These are phyloP conservation scores for Dothiorella sarmentorum DNA, from an alignment of 2,329 filamentous ascomycete species.

Conservation along the genomic window DNA sequence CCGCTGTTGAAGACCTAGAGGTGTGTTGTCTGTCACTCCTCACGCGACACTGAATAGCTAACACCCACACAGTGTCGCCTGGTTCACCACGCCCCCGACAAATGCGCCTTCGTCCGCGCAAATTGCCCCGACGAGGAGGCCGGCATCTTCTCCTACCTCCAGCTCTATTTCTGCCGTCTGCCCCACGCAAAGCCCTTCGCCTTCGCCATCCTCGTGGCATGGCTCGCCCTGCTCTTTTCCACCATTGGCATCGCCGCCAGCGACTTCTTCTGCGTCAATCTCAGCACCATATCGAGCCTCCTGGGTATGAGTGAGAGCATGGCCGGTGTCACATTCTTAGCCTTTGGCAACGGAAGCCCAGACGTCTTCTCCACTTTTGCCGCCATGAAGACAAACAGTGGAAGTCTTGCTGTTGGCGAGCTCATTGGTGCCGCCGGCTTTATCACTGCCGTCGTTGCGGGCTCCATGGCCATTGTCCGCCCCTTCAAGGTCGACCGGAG, in stretches of 20 bases:
- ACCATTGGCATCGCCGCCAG: slow-evolving; percentile 97
- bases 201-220: slow-evolving; percentile 73
- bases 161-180: slow-evolving; percentile 84
- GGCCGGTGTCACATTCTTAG: slow-evolving; percentile 92
- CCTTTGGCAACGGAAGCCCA: slow-evolving; percentile 95
- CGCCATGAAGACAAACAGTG: slow-evolving; percentile 94
- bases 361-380: slow-evolving; percentile 99
- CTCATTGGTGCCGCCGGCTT: slow-evolving; percentile 92
- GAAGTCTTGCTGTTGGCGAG: slow-evolving; percentile 94
- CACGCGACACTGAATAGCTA: not conserved
- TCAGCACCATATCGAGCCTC: slow-evolving; percentile 85
- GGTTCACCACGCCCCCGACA: slow-evolving; percentile 72
- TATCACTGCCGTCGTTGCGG: slow-evolving; percentile 93
- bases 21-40: slow-evolving; percentile 21
- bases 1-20: slow-evolving; percentile 32
- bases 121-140: slow-evolving; percentile 89
- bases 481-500: slow-evolving; percentile 88
- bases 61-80: slow-evolving; percentile 57
- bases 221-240: slow-evolving; percentile 87
- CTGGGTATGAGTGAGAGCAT: slow-evolving; percentile 93
- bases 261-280: slow-evolving; percentile 96
- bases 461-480: slow-evolving; percentile 93
- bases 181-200: slow-evolving; percentile 66
- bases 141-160: slow-evolving; percentile 82
- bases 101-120: slow-evolving; percentile 79